Base-by-base conservation (phyloP, 2,329 filamentous ascomycete species). In the Colletotrichum costaricense region DNA sequence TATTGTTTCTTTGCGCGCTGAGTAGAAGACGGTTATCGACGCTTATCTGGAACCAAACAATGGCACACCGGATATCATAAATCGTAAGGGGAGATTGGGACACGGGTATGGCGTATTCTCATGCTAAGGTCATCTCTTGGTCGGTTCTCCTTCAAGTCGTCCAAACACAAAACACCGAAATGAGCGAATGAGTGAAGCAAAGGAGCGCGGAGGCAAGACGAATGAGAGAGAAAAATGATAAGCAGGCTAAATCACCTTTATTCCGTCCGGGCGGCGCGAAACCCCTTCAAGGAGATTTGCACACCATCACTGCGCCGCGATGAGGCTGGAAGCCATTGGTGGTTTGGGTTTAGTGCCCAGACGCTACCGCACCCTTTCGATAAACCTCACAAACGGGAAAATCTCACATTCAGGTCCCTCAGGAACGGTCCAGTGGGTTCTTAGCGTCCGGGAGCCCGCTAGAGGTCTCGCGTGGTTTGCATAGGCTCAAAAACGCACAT, bases 221-320 rank as follows among this genome's bases (percentile, higher is more conserved):
- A 42, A 19, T 26, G 24, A 26, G 30, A 28, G 35, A 30, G n/a
- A 30, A 38, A n/a, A 38, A 19, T n/a, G 30, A 5, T n/a, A 46
- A 26, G 33, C 35, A 59, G n/a, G 38, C 63, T 26, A 35, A 49
- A 62, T 57, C 38, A 35, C 26, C 30, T 49, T 35, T 38, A 35
- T 49, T 28, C 35, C 35, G 58, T 35, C 49, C 30, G 30, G 64
- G 69, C 64, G 67, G 33, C 63, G 60, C 57, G 16, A 58, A 28
- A 30, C 16, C n/a, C 46, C 60, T 55, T 12, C 24, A 60, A 69
- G 58, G 58, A 68, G 66, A 68, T 69, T 69, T 69, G 65, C 65
- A 57, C 16, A 28, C 35, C 24, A 26, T 22, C 58, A 38, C 57
- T 72, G 57, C 65, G 69, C 57, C 64, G 69, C 64, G 69, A 72